Percentiles rank a stretch among this genome's conserved stretches.
Evolutionary conservation across 2,329 filamentous ascomycete genomes (phyloP).

Genomic region (Sporothrix pseudoabietina): DNA sequence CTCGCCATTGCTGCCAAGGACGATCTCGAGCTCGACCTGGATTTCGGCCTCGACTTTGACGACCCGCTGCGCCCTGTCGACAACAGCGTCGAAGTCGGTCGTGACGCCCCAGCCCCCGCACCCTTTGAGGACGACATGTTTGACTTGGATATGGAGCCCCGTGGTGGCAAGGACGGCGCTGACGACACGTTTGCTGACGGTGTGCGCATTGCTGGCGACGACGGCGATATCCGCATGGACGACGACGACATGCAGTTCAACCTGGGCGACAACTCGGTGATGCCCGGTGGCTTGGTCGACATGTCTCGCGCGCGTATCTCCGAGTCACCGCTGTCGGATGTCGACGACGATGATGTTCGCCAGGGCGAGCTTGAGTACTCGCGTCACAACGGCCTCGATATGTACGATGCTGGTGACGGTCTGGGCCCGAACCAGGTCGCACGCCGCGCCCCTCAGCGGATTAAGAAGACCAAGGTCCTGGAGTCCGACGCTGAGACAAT

Average conservation of each 20-base stretch:
- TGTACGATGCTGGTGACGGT: constrained; percentile 64
- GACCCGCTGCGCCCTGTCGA: constrained; percentile 56
- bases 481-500: constrained; percentile 80
- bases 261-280: constrained; percentile 60
- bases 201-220: constrained; percentile 63
- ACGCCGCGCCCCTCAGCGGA: constrained; percentile 70
- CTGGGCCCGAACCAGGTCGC: constrained; percentile 56
- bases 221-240: constrained; percentile 64
- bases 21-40: constrained; percentile 72
- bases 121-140: constrained; percentile 69
- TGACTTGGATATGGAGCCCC: constrained; percentile 61
- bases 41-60: constrained; percentile 74
- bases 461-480: constrained; percentile 76
- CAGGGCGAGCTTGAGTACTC: constrained; percentile 62
- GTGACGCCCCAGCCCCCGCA: constrained; percentile 73
- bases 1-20: constrained; percentile 58
- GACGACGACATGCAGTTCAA: constrained; percentile 67
- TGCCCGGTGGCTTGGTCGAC: constrained; percentile 52
- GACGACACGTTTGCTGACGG: constrained; percentile 59
- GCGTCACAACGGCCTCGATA: constrained; percentile 54
- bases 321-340: constrained; percentile 70
- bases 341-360: constrained; percentile 63
- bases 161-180: constrained; percentile 57
- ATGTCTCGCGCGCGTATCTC: constrained; percentile 64
- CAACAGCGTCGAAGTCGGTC: constrained; percentile 81